Evolutionary conservation across 2,329 filamentous ascomycete species (phyloP), one percentile per base, ranked within the genome.

Genomic region (Aspergillus calidoustus): DNA sequence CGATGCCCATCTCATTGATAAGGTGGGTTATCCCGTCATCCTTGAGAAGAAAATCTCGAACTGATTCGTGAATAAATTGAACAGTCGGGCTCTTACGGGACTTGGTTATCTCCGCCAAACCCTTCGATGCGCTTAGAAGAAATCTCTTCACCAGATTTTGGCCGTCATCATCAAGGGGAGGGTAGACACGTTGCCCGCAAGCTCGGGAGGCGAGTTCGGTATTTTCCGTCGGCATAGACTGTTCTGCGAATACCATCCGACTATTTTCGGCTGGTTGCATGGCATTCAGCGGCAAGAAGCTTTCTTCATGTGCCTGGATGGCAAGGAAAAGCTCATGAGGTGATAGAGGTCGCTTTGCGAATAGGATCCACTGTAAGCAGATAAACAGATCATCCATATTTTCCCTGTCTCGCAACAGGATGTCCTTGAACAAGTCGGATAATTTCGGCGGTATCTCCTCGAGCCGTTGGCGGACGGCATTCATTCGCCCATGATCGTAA

Each of bases 321-420:
- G 25, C 25, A 28, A 28, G 25, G 6, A 28, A 28, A 28, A 38
- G 48, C 63, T 87, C 79, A 0, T 76, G 64, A 0, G 72, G 79
- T 0, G 49, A 25, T 22, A 68, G 50, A 9, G 69, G 66, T 6
- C 47, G 64, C 7, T 69, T 73, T 0, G 86, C 76, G 25, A 80
- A 87, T 0, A 88, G 72, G 0, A 89, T 74, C 82, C 82, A 88
- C 22, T 83, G 78, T 0, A 88, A 62, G 31, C 80, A 86, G 0
- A 84, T 64, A 0, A 78, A 58, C 0, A 87, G 64, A 0, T 77
- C 71, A 0, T 81, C 71, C 51, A 72, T 71, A 5, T 84, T 76
- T 0, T 74, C 43, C 0, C 58, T 19, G 55, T 89, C 84, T 17
- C 83, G 76, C 0, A 60, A 78, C 2, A 88, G 59, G 0, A 88